These are phyloP conservation scores for Artomyces pyxidatus DNA, from an alignment of 768 basidiomycete genomes.

Conservation along the genomic window DNA sequence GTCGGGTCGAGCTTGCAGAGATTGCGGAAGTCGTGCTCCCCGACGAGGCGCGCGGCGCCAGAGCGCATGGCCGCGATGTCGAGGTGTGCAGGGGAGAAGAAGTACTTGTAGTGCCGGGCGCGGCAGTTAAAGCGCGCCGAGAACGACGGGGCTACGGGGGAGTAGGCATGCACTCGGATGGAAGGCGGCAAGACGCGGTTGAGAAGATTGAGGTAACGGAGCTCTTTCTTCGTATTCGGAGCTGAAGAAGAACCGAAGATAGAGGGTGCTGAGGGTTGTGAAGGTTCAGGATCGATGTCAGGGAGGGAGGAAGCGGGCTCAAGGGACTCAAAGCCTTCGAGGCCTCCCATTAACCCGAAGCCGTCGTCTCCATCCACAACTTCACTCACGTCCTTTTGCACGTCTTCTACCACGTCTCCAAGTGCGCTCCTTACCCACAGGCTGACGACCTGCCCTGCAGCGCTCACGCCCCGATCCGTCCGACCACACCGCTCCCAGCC, in stretches of 20 bases:
- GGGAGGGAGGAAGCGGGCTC: not conserved
- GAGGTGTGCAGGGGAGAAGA: conserved; percentile 67
- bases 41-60: conserved; percentile 64
- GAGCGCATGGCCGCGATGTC: conserved; percentile 69
- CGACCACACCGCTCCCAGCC: conserved; percentile 89
- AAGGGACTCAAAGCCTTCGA: not conserved
- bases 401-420: conserved; percentile 8
- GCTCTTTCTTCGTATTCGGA: conserved; percentile 32
- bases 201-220: conserved; percentile 71
- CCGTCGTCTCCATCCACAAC: conserved; percentile 11
- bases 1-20: conserved; percentile 88
- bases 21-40: conserved; percentile 94
- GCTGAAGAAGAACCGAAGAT: conserved; percentile 17
- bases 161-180: conserved; percentile 91
- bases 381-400: not conserved
- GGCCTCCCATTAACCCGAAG: not conserved
- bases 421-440: conserved; percentile 81
- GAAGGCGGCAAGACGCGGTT: conserved; percentile 86
- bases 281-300: not conserved
- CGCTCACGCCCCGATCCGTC: conserved; percentile 93
- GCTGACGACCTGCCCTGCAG: conserved; percentile 87
- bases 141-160: conserved; percentile 70
- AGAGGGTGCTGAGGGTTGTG: conserved; percentile 7
- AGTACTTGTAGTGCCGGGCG: conserved; percentile 95
- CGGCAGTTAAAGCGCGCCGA: conserved; percentile 85